Evolutionary conservation across 257 asterid species (phyloP).

Genomic region (Solanum dulcamara): DNA sequence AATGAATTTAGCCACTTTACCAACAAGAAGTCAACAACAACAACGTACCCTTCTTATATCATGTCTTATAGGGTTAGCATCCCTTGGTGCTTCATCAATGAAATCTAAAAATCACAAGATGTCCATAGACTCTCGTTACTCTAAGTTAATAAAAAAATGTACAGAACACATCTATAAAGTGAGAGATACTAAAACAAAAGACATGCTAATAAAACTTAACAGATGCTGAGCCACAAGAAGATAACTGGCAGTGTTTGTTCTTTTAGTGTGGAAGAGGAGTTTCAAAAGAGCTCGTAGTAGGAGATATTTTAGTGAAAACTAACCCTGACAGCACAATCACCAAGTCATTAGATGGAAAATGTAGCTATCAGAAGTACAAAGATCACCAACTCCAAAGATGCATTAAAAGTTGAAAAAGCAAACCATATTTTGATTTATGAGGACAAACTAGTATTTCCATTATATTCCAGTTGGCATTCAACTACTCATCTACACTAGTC

Average conservation of each 20-base stretch:
- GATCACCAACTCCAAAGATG: background rate
- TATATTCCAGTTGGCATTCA: background rate
- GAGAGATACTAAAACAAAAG: background rate
- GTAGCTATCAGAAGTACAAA: background rate
- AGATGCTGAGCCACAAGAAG: background rate
- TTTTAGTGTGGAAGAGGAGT: background rate
- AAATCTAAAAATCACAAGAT: background rate
- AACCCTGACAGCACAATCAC: background rate
- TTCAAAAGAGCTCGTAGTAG: background rate
- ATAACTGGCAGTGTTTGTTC: background rate
- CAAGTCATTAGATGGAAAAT: background rate
- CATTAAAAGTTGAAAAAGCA: background rate
- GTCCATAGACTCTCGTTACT: background rate
- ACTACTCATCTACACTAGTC: background rate
- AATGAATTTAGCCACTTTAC: background rate
- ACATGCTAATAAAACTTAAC: background rate
- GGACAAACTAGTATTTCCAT: background rate
- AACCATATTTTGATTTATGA: background rate
- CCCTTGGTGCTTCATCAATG: background rate
- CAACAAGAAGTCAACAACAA: too few species aligned
- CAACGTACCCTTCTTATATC: too few species aligned
- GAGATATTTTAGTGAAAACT: background rate
- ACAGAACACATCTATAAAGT: background rate
- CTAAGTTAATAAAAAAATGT: background rate
- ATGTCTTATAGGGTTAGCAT: background rate